Evolutionary conservation across 2,329 filamentous ascomycete genomes (phyloP), one percentile per base, ranked within the genome.

Genomic region (Didymella pomorum): DNA sequence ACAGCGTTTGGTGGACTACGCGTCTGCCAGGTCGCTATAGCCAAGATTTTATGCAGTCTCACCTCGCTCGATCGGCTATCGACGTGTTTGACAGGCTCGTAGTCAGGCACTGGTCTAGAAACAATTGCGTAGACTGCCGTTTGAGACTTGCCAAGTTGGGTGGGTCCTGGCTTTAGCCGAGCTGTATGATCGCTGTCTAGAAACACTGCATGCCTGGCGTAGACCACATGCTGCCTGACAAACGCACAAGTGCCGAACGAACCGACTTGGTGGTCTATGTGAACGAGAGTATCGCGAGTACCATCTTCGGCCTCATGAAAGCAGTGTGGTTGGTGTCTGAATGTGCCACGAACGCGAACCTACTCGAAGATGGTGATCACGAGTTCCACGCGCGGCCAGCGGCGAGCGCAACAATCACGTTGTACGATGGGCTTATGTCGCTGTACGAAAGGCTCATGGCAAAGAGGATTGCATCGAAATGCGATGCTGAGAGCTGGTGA

Each of bases 151-250:
- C 55, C 42, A 66, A 61, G 54, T 47, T 33, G 26, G 53, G 67
- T 69, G 68, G 68, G 67, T 62, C 60, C 46, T 16, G 2, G 3
- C 41, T 42, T 55, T 47, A 66, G 56, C 63, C 66, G 57, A 65
- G 59, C 54, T 60, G 66, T 58, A 50, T 68, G 62, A 63, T 61
- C 60, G 45, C 52, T 61, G 65, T 70, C 70, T 70, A 58, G 65
- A 72, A 71, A 71, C 70, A 62, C 60, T 57, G 56, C 51, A 54
- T 66, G 66, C 68, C 63, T 69, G 56, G 51, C 48, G 47, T 49
- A 49, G 35, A 52, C 39, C 39, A 42, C 33, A 33, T 56, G 46
- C 29, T 59, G 56, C 52, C 56, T 58, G 45, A 31, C 45, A 33
- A 53, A 33, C n/a, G 9, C 12, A 33, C 29, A 46, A 53, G 39